These are phyloP conservation scores for Mycena belliarum DNA, from an alignment of 768 basidiomycete genomes.

Conservation along the genomic window DNA sequence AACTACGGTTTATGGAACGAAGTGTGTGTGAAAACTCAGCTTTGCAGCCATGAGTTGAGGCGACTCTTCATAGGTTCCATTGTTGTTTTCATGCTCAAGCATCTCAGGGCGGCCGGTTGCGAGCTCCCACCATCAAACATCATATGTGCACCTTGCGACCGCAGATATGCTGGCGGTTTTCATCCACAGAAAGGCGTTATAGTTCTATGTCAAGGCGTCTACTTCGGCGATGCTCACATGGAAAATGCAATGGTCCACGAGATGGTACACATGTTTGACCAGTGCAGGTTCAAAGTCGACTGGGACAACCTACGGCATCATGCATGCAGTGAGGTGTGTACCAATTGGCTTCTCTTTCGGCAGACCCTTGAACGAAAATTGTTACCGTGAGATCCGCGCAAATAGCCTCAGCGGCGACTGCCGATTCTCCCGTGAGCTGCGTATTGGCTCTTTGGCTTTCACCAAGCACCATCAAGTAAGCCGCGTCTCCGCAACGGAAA, in stretches of 20 bases:
- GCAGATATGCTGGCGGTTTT: slow-evolving; percentile 77
- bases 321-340: slow-evolving; percentile 91
- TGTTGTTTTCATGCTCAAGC: slow-evolving; percentile 89
- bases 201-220: slow-evolving; percentile 82
- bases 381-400: slow-evolving; percentile 76
- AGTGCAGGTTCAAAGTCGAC: slow-evolving; percentile 91
- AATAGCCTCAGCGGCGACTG: slow-evolving; percentile 95
- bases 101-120: slow-evolving; percentile 76
- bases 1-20: slow-evolving; percentile 63
- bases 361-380: background rate
- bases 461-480: slow-evolving; percentile 92
- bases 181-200: slow-evolving; percentile 75
- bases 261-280: slow-evolving; percentile 93
- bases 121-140: slow-evolving; percentile 72
- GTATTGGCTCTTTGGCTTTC: slow-evolving; percentile 74
- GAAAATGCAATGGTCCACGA: slow-evolving; percentile 94
- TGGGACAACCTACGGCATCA: slow-evolving; percentile 91
- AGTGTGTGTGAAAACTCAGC: slow-evolving; percentile 37
- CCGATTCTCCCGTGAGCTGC: slow-evolving; percentile 77
- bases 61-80: slow-evolving; percentile 61
- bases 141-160: slow-evolving; percentile 83
- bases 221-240: slow-evolving; percentile 82
- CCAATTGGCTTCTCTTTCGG: background rate
- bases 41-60: slow-evolving; percentile 7
- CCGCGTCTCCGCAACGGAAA: slow-evolving; percentile 13